Conservation (phyloP, 1,284 basidiomycete species). For the Ustilago nuda region DNA sequence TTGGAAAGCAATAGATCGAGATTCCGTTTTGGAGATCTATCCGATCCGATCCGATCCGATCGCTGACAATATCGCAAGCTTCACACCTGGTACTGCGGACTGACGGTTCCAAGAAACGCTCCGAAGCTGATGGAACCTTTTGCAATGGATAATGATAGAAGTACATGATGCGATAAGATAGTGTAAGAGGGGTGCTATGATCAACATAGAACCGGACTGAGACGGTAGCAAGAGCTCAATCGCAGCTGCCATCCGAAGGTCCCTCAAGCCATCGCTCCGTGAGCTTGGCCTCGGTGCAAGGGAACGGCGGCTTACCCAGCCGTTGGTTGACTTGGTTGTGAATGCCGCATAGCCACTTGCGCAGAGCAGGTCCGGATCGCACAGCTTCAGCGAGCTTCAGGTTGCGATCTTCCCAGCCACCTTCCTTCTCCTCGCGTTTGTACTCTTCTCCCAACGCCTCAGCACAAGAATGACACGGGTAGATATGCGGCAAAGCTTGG, state of each 20-base stretch:
- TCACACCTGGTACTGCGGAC: not conserved
- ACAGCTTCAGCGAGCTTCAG: constrained; percentile 33
- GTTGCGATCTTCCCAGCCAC: constrained; percentile 45
- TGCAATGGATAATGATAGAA: constrained; percentile 5
- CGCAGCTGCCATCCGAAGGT: constrained; percentile 58
- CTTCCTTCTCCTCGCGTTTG: constrained; percentile 35
- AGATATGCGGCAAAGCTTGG: constrained; percentile 57
- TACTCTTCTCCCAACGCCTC: constrained; percentile 58
- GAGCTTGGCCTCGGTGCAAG: constrained; percentile 56
- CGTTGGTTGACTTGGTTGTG: constrained; percentile 68
- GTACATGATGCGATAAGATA: constrained; percentile 17
- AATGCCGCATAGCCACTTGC: constrained; percentile 64
- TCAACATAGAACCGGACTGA: not conserved
- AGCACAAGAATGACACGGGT: constrained; percentile 65
- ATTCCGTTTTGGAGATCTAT: not conserved
- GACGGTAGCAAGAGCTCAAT: constrained; percentile 25
- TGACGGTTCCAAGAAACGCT: not conserved
- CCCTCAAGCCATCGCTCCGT: constrained; percentile 63
- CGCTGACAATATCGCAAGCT: not conserved
- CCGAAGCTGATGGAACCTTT: not conserved
- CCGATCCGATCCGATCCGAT: not conserved
- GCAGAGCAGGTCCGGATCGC: constrained; percentile 38
- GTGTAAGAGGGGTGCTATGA: not conserved
- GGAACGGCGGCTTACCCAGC: constrained; percentile 61
- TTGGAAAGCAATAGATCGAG: constrained; percentile 2